These are phyloP conservation scores for Mycena rosella DNA, from an alignment of 768 basidiomycete species.

Conservation along the genomic window DNA sequence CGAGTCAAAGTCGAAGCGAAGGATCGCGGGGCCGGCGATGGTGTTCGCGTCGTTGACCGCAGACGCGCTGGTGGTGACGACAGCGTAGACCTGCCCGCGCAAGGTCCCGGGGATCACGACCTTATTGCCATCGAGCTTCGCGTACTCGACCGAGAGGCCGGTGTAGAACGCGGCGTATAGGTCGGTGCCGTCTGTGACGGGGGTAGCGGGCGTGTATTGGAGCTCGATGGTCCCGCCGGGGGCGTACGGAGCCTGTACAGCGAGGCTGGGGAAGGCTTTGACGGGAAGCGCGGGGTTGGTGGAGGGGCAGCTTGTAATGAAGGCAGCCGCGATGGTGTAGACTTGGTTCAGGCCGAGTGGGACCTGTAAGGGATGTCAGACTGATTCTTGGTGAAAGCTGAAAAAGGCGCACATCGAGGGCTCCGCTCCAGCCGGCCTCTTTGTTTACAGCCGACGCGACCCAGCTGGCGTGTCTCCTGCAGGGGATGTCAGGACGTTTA, in stretches of 20 bases:
- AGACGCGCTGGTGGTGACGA: conserved; percentile 52
- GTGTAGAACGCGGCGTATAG: conserved; percentile 58
- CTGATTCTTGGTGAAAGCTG: conserved; percentile 36
- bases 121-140: conserved; percentile 45
- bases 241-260: conserved; percentile 43
- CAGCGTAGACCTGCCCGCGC: conserved; percentile 62
- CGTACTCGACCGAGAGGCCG: conserved; percentile 55
- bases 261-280: conserved; percentile 65
- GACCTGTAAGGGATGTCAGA: conserved; percentile 41
- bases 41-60: conserved; percentile 52
- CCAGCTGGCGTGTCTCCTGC: conserved; percentile 65
- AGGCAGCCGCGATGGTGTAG: conserved; percentile 55
- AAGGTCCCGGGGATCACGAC: conserved; percentile 53
- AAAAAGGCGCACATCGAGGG: conserved; percentile 58
- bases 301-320: conserved; percentile 68
- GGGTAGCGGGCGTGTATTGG: conserved; percentile 36
- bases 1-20: conserved; percentile 34
- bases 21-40: conserved; percentile 62
- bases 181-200: conserved; percentile 40
- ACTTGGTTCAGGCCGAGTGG: conserved; percentile 49
- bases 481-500: not conserved
- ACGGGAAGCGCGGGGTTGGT: conserved; percentile 66
- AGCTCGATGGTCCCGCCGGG: conserved; percentile 39
- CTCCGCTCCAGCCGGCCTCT: conserved; percentile 60
- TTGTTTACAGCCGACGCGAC: conserved; percentile 59